Evolutionary conservation across 2,329 filamentous ascomycete genomes (phyloP), one percentile per base, ranked within the genome.

Genomic region (Ilyonectria sp.): DNA sequence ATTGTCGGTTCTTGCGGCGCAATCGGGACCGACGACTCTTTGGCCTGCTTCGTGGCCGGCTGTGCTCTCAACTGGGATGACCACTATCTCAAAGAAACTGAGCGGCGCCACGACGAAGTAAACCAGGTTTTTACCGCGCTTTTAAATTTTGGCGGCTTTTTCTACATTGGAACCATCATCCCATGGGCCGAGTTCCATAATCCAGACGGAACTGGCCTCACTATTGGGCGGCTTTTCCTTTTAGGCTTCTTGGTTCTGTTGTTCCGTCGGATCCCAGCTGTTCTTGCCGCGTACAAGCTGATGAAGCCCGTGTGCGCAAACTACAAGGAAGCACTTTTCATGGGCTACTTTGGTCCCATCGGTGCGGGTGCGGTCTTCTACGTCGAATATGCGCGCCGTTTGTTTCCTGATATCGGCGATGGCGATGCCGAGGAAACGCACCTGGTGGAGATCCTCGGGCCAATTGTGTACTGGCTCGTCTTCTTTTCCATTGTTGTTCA

Each of bases 321-420:
- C 71, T 89, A 84, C 84, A 86, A 85, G 70, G 87, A 90, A 67
- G 88, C 87, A 0, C 72, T 90, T 1, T 90, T 90, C 66, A 87
- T 90, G 86, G 88, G 88, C 0, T 89, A 89, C 68, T 94, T 94
- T 72, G 92, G 92, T 0, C 93, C 92, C 0, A 94, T 94, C 56
- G 93, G 93, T 3, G 92, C 93, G 9, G 91, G 90, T 23, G 92
- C 92, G 1, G 86, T 94, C 23, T 94, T 94, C 79, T 94, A 94
- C 77, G 85, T 94, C 29, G 82, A 85, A 72, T 82, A 85, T 64
- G 80, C 82, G 1, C 76, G 78, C 11, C 76, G 82, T 15, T 71
- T 85, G 4, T 83, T 84, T 60, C 82, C 81, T 3, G 59, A 77
- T n/a, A 60, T 77, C 4, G 78, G 75, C 26, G 67, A 79, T 7